Base-by-base conservation (phyloP, 331 rosid species). In the Cydonia oblonga region DNA sequence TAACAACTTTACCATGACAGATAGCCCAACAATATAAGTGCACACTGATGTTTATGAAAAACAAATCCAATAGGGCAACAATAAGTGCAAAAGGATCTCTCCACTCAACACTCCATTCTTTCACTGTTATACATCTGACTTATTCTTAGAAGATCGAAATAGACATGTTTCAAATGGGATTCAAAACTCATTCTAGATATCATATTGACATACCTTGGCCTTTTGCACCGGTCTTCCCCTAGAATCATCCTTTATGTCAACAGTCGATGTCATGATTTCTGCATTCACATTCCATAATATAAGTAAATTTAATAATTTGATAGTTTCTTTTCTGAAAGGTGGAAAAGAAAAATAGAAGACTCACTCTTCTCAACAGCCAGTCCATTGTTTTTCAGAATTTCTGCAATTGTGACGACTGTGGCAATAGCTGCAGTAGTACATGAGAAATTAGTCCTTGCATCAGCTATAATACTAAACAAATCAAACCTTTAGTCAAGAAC, bases 191-290 rank as follows among this genome's bases (percentile, higher is more conserved):
- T 11, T 38, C 28, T 38, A 20, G n/a, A n/a, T n/a, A 38, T 28
- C 5, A 30, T 1, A 6, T 67, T n/a, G 64, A 24, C n/a, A 24
- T 78, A 91, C 97, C 92, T 89, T 89, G 61, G 97, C 97, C 72
- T 91, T 91, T 69, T 91, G 97, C 75, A 89, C 88, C 3, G 97
- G 92, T 78, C 96, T 86, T 6, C 91, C 96, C 64, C 96, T 87
- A 22, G 92, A 87, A 79, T 89, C 92, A 78, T 87, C 97, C 84
- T 91, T 91, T 40, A 89, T 87, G 81, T 89, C 92, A 38, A 91
- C 97, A 29, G 97, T 89, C 16, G 97, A 91, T 8, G 97, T 91
- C 81, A 72, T 81, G 76, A 91, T 89, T 76, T 86, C 97, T 91
- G 76, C 73, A 60, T 63, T 81, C 53, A 72, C 5, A 18, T 18